Evolutionary conservation across 345 rosid genomes (phyloP), one percentile per base, ranked within the genome.

Genomic region (Clarkia xantiana): DNA sequence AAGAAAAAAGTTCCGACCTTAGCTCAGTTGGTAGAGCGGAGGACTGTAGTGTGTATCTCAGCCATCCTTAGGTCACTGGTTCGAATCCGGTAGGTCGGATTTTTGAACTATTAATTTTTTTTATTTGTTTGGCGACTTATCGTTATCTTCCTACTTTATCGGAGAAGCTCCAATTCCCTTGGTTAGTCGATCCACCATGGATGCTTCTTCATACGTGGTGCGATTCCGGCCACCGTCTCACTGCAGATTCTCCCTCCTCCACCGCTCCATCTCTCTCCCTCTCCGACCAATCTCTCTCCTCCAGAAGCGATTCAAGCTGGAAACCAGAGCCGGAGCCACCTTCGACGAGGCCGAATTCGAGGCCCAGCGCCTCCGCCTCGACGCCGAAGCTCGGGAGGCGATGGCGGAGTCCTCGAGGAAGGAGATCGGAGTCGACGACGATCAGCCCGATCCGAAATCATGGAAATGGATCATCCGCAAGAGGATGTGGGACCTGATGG

Each of bases 11-110:
- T 22, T 5, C 60, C 58, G 64, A 53, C 53, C 58, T 86, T 90
- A 79, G 97, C 97, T 90, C 88, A 86, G 94, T 77, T 89, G 97
- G 91, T 45, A 90, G 95, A 79, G 97, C 95, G 94, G 97, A 83
- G 93, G 93, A 86, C 96, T 86, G 96, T 90, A 90, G 96, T 77
- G 75, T 22, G 2, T 2, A 22, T 22, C 25, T 2, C 25, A 22
- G 25, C 25, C 25, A 22, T 22, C 25, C 25, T 22, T 22, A 22
- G 25, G 25, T 22, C 25, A 22, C 25, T 22, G 25, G 25, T 22
- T 22, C 25, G 25, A 22, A 22, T 22, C 25, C 25, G 25, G 25
- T 22, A 22, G 25, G 25, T 22, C 25, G 25, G 25, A 22, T 22
- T 22, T 22, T 22, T n/a, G n/a, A n/a, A n/a, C n/a, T n/a, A n/a